Evolutionary conservation across 352 stramenopile genomes (phyloP), one percentile per base, ranked within the genome.

Genomic region (Pseudoperonospora humuli): DNA sequence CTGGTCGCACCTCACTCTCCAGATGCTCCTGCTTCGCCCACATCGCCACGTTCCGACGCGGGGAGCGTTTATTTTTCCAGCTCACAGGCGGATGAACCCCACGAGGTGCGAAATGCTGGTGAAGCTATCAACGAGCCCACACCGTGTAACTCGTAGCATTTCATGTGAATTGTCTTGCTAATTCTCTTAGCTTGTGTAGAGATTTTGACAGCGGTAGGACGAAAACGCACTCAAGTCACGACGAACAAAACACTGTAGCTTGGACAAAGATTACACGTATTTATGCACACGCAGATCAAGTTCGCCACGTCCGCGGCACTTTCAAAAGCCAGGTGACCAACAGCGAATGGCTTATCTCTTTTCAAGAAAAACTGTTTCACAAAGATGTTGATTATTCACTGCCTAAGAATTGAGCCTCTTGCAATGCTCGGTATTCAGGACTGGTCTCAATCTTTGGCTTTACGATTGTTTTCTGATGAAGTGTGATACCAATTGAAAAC

Each of bases 31-130:
- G 44, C 23, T 28, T 72, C 71, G 17, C 69, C 64, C 6, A 49
- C 61, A 34, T 83, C 73, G 26, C 69, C 67, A 21, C 66, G 73
- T 10, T 88, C 75, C 17, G 71, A 78, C 33, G 60, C 64, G 0
- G 64, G 62, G 20, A 86, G 71, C 35, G 74, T 71, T 21, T 85
- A 86, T 43, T 68, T 66, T 50, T 84, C 74, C 18, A 62, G 39
- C 34, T 64, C 59, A 19, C 42, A 56, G 19, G 39, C 51, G 9
- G 71, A 84, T 17, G 50, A 76, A 15, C n/a, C n/a, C n/a, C 75
- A 50, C 5, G 67, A 80, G 36, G 46, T 40, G 9, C 29, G 47
- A 1, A 49, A 65, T 25, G 39, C 23, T 3, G 13, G 15, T n/a
- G 57, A 63, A 20, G 11, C 33, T 11, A 64, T 50, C 3, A 76